A percentile compares a stretch with the other conserved stretches of the same genome.
These are phyloP conservation scores for Tagetes erecta DNA, from an alignment of 129 eudicot genomes.

Conservation along the genomic window DNA sequence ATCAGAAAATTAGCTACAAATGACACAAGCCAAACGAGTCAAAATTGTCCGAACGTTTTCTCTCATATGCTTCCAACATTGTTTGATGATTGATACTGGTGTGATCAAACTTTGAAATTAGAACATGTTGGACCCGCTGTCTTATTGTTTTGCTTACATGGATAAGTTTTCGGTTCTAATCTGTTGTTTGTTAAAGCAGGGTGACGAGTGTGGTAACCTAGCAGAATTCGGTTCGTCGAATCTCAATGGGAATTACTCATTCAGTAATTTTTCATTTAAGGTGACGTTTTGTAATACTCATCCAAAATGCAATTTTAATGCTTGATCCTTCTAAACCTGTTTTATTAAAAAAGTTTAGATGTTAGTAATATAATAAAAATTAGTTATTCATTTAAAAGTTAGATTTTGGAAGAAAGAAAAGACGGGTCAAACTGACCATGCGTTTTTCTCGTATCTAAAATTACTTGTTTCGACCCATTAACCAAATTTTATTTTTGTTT, in stretches of 20 bases:
- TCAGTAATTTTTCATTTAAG: constrained; percentile 99
- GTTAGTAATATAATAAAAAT: background rate
- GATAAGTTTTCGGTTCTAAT: constrained; percentile 10
- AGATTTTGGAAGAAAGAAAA: background rate
- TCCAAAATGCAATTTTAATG: background rate
- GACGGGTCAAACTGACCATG: background rate
- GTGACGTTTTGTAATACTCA: constrained; percentile 28
- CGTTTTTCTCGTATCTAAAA: background rate
- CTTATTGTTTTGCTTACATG: background rate
- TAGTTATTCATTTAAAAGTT: background rate
- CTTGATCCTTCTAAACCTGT: background rate
- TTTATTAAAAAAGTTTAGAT: constrained; percentile 1
- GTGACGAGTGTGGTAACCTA: constrained; percentile 85
- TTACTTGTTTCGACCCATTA: background rate
- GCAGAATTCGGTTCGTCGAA: constrained; percentile 71
- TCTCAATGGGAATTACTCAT: constrained; percentile 67
- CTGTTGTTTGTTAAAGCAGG: constrained; percentile 46
- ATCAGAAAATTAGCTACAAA: constrained; percentile 4
- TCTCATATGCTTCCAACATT: background rate
- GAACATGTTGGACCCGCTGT: background rate
- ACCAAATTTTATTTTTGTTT: constrained; percentile 14
- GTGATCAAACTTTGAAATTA: background rate
- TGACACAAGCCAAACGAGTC: background rate
- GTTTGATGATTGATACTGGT: background rate
- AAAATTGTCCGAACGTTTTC: background rate